Percentiles rank a stretch among this genome's conserved stretches.
Conservation (phyloP, 345 rosid species). For the Salix purpurea region DNA sequence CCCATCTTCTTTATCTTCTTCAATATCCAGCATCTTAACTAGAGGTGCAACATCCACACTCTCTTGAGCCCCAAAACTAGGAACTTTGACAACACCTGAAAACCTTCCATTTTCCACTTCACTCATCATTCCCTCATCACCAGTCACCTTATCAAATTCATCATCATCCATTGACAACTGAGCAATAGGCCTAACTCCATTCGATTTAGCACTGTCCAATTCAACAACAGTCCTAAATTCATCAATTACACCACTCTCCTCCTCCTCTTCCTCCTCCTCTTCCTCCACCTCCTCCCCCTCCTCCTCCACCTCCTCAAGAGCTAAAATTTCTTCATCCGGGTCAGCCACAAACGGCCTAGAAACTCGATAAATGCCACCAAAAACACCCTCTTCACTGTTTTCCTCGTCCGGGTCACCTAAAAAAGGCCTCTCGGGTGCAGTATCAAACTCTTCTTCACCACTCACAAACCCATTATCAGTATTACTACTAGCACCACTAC, state of each 20-base stretch:
- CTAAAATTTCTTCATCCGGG: conserved; percentile 10
- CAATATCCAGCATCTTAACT: conserved; percentile 18
- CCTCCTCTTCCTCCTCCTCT: neutral
- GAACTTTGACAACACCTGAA: conserved; percentile 28
- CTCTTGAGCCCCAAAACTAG: conserved; percentile 12
- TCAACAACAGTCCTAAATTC: conserved; percentile 18
- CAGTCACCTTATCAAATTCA: conserved; percentile 30
- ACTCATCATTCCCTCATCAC: conserved; percentile 31
- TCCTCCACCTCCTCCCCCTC: neutral
- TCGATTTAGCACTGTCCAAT: conserved; percentile 18
- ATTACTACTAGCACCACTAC: conserved; percentile 25
- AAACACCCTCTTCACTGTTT: conserved; percentile 24
- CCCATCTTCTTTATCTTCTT: conserved; percentile 18
- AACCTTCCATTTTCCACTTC: conserved; percentile 28
- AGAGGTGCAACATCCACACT: conserved; percentile 23
- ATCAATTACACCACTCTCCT: conserved; percentile 7
- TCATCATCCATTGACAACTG: conserved; percentile 64
- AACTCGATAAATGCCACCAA: conserved; percentile 18
- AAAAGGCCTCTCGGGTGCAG: conserved; percentile 34
- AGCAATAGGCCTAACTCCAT: conserved; percentile 47
- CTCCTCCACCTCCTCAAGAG: conserved; percentile 5
- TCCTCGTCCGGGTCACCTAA: conserved; percentile 35
- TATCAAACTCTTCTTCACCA: conserved; percentile 50
- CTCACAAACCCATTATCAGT: conserved; percentile 33
- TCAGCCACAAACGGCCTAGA: conserved; percentile 18